Base-by-base conservation (phyloP, 306 rosid genomes). In the Fragaria vesca region DNA sequence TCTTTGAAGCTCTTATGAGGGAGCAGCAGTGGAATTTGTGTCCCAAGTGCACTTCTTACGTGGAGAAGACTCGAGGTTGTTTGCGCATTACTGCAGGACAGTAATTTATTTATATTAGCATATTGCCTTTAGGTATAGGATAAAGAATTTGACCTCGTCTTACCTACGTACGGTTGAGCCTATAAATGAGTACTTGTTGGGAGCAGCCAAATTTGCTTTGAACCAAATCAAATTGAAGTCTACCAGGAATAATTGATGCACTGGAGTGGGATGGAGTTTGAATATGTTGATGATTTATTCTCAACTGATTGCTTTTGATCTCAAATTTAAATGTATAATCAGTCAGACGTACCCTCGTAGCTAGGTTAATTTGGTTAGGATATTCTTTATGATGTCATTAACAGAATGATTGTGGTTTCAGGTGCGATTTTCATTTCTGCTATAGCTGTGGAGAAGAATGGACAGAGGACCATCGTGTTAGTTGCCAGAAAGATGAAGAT, bases 31-130 rank as follows among this genome's bases (percentile, higher is more conserved):
- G 93, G 93, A 71, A 7, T 48, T 85, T 78, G 82, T 90, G 96
- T 40, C 91, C 96, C 0, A 36, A 7, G 2, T 90, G 96, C 69
- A 76, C 80, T 0, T 76, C 15, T 51, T 76, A 7, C 17, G 91
- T 88, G 48, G 96, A 88, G 40, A 90, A 71, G 87, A 65, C 18
- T 4, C 1, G 69, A 0, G 96, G 96, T 0, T 90, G 96, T 73
- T 21, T 69, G 68, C 93, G 82, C 13, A 85, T 88, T 38, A 76
- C 80, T 90, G 96, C 91, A 58, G 65, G 65, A 24, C 16, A 21
- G 63, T 57, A 21, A 57, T 21, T 21, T 57, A 10, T 40, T 40
- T 40, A 40, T 40, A 40, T 5, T 12, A 36, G 40, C 40, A 36
- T 36, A 36, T 36, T 36, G 6, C 6, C 40, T 36, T 36, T 36